Base-by-base conservation (phyloP, 805 yeast genomes). In the Ascoidea asiatica region DNA sequence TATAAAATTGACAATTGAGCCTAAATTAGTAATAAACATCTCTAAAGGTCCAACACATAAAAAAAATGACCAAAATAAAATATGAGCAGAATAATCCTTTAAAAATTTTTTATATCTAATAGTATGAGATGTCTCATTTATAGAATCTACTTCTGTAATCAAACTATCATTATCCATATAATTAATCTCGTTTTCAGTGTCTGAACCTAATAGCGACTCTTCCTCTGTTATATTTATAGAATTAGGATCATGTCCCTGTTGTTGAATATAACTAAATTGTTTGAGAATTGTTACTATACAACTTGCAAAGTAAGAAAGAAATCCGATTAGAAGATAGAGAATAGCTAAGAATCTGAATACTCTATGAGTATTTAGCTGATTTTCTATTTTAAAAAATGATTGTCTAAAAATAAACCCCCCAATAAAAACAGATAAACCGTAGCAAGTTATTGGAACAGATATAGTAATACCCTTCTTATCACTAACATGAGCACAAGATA, bases 401-500 rank as follows among this genome's bases (percentile, higher is more conserved):
- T n/a, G n/a, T n/a, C n/a, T n/a, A n/a, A n/a, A n/a, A n/a, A n/a
- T n/a, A n/a, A n/a, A n/a, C n/a, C n/a, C n/a, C n/a, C 84, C 81
- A 41, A 89, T 60, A 45, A 92, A 65, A 1, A 95, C 75, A 4
- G 95, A 81, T 23, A 87, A 55, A 1, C 97, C 98, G 59, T 82
- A 89, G 50, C 81, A 81, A 0, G 95, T 75, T 2, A 90, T 89
- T 0, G 98, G 98, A 40, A 83, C 71, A 44, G 94, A 81, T 39
- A 90, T 86, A 29, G 95, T 83, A 45, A 90, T 61, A 2, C 95
- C 81, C 47, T 86, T 84, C 41, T 70, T 69, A 37, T 75, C 66
- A 0, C 95, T 84, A n/a, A 88, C 73, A 53, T 83, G 79, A 2
- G 96, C 94, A 63, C 95, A 86, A 1, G 94, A 82, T 23, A 83